Conservation (phyloP, 805 yeast species). For the Saturnispora mendoncae region DNA sequence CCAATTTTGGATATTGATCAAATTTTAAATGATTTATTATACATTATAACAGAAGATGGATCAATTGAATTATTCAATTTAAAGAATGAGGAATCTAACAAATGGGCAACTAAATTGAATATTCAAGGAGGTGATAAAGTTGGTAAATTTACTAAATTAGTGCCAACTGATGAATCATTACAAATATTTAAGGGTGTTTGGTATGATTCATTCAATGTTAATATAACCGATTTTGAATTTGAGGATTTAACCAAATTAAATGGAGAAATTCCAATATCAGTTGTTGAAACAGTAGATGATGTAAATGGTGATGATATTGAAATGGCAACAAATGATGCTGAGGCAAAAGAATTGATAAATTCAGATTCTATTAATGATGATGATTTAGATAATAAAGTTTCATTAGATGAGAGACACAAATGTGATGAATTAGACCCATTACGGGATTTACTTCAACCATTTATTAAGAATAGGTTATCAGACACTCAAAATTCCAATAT, state of each 20-base stretch:
- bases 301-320: constrained; percentile 13
- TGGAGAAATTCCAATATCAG: constrained; percentile 17
- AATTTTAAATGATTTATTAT: constrained; percentile 7
- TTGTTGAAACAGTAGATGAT: constrained; percentile 21
- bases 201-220: constrained; percentile 23
- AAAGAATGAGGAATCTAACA: constrained; percentile 3
- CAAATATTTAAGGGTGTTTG: constrained; percentile 20
- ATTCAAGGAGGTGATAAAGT: constrained; percentile 14
- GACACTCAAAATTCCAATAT: constrained; percentile 17
- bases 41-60: constrained; percentile 9
- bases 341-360: constrained; percentile 15
- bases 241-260: constrained; percentile 24
- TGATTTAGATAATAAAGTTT: constrained; percentile 6
- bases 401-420: constrained; percentile 14
- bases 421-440: constrained; percentile 21
- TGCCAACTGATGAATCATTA: constrained; percentile 3
- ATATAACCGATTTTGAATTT: constrained; percentile 26
- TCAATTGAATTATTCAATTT: constrained; percentile 22
- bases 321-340: constrained; percentile 12
- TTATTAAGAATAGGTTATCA: constrained; percentile 17
- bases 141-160: constrained; percentile 12
- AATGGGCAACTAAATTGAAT: constrained; percentile 6
- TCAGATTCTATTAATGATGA: constrained; percentile 16
- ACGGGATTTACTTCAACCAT: constrained; percentile 18
- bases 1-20: neutral